Base-by-base conservation (phyloP, 371 early-diverging fungal species). In the Capillidium rhysosporum region DNA sequence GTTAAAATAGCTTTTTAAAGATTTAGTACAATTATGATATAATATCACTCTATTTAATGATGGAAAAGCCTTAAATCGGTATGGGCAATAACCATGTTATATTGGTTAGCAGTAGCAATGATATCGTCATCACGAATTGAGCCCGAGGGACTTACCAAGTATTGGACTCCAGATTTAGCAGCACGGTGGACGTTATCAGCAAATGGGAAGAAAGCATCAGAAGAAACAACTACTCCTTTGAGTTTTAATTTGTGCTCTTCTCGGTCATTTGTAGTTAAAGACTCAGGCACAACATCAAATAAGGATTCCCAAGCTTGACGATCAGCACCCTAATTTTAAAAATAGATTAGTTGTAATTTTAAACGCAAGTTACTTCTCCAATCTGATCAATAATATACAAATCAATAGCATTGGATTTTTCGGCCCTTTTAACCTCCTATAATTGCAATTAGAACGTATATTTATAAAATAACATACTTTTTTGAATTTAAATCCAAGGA, bases 151-250 rank as follows among this genome's bases (percentile, higher is more conserved):
- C 91, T 91, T 44, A 89, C 92, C 57, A 94, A 72, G 63, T 76
- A 86, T 55, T 71, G 68, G 57, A 87, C 97, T 59, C 97, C 97
- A 24, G 84, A 80, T 64, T 79, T 73, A 28, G 71, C 67, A 40
- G 82, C 95, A 48, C 97, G 77, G 64, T 86, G 84, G 55, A 96
- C 71, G 61, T 92, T 94, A 69, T 96, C 97, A 9, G 84, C 71
- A 80, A 96, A 96, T 62, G 97, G 97, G 89, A 96, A 96, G 81
- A 96, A 96, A 40, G 95, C 95, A 65, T 96, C 97, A 24, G 89
- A 89, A 1, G 88, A 79, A 7, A 92, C 71, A 10, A 84, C 84
- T 29, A 93, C 84, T 47, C 76, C 87, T 25, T 55, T 64, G 49
- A 87, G 68, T 59, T 73, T 54, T 51, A 64, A 65, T 71, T 84